Conservation (phyloP, 2,329 filamentous ascomycete genomes). For the Huntiella decipiens region DNA sequence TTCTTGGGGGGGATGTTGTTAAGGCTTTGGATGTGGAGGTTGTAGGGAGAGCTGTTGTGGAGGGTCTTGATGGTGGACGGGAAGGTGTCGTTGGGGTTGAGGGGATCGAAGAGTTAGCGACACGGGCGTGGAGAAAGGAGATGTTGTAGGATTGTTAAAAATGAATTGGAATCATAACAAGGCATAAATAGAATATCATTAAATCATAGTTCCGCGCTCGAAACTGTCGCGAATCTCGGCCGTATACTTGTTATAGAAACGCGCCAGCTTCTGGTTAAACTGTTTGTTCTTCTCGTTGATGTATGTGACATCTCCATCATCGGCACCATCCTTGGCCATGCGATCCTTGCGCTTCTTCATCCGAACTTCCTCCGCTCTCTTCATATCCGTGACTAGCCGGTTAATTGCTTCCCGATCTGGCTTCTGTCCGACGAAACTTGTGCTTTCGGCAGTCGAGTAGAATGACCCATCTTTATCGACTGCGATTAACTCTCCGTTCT, state of each 20-base stretch:
- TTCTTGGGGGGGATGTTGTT: slow-evolving; percentile 55
- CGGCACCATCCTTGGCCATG: slow-evolving; percentile 50
- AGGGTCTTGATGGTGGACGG: slow-evolving; percentile 59
- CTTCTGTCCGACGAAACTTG: slow-evolving; percentile 64
- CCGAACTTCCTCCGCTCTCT: slow-evolving; percentile 71
- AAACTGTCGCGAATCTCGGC: slow-evolving; percentile 94
- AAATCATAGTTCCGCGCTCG: slow-evolving; percentile 93
- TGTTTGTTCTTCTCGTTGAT: slow-evolving; percentile 99
- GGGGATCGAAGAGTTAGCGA: slow-evolving; percentile 65
- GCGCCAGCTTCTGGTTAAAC: slow-evolving; percentile 90
- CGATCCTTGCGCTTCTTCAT: slow-evolving; percentile 74
- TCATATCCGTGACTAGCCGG: slow-evolving; percentile 65
- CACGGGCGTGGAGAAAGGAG: slow-evolving; percentile 67
- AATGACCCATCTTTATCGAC: slow-evolving; percentile 82
- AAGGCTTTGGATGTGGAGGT: slow-evolving; percentile 78
- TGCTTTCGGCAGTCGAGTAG: slow-evolving; percentile 73
- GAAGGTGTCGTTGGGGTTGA: slow-evolving; percentile 60
- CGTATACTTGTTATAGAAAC: slow-evolving; percentile 98
- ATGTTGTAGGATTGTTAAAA: slow-evolving; percentile 48
- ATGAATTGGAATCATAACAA: slow-evolving; percentile 9
- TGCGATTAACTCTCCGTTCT: slow-evolving; percentile 81
- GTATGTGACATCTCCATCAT: slow-evolving; percentile 85
- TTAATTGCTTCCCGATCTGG: slow-evolving; percentile 78
- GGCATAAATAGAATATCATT: slow-evolving; percentile 9
- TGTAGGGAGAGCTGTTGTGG: slow-evolving; percentile 77